phyloP scores from a whole-genome alignment of 73 alveolate species.

The Symbiodinium pilosum region DNA sequence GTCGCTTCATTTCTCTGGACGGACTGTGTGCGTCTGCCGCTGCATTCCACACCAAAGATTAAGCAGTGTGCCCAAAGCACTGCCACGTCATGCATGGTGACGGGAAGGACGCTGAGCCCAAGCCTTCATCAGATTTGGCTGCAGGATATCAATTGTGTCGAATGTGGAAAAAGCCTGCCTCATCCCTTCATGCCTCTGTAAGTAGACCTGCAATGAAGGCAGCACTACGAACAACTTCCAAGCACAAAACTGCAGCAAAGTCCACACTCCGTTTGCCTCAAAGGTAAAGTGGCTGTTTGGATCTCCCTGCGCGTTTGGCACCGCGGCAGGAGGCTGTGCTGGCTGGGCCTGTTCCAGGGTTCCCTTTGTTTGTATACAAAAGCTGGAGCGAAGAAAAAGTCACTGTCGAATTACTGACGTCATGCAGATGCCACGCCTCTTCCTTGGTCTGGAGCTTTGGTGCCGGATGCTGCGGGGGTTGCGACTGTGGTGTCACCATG shows the following conservation, averaged over 20 bases:
- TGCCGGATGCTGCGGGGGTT: slow-evolving; percentile 57
- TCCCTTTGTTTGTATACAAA: too few relatives aligned
- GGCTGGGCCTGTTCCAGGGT: background rate
- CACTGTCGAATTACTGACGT: too few relatives aligned
- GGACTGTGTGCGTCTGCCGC: too few relatives aligned
- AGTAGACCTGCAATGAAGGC: background rate
- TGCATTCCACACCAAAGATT: too few relatives aligned
- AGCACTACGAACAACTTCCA: background rate
- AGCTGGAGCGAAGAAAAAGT: too few relatives aligned
- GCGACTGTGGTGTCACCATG: background rate
- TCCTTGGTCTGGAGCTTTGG: slow-evolving; percentile 34
- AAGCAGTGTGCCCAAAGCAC: slow-evolving; percentile 37
- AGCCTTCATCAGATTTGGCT: slow-evolving; percentile 48
- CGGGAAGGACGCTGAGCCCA: slow-evolving; percentile 87
- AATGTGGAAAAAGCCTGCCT: background rate
- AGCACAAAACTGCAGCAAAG: background rate
- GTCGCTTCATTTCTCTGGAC: background rate
- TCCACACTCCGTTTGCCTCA: slow-evolving; percentile 5
- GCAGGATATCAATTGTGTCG: too few relatives aligned
- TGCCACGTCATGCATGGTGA: slow-evolving; percentile 74
- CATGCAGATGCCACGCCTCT: slow-evolving; percentile 48
- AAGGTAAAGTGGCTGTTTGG: slow-evolving; percentile 42
- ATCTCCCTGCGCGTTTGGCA: background rate
- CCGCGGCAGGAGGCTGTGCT: background rate
- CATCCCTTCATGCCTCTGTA: slow-evolving; percentile 80